These are phyloP conservation scores for Ustilago crameri DNA, from an alignment of 1,284 basidiomycete species.

Conservation along the genomic window DNA sequence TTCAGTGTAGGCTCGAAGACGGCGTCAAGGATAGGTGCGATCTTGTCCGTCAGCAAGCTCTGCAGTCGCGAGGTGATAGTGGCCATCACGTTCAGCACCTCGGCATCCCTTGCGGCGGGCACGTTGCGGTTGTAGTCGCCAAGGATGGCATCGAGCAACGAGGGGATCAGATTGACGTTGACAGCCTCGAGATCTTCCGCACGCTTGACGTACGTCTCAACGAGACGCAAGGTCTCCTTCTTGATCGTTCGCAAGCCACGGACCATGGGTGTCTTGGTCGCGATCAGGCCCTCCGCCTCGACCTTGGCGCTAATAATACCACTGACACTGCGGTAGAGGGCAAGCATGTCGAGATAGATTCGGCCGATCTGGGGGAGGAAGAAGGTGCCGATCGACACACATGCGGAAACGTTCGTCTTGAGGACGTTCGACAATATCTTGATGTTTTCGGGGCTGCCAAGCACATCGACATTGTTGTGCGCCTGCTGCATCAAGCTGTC, in stretches of 20 bases:
- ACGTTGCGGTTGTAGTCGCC: slow-evolving; percentile 97
- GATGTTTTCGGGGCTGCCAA: slow-evolving; percentile 91
- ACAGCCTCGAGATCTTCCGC: slow-evolving; percentile 95
- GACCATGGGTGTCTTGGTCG: slow-evolving; percentile 97
- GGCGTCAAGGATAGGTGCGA: slow-evolving; percentile 94
- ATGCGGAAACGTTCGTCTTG: slow-evolving; percentile 98
- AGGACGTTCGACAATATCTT: slow-evolving; percentile 97
- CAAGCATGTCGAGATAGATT: slow-evolving; percentile 98
- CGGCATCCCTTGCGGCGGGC: slow-evolving; percentile 91
- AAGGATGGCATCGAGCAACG: slow-evolving; percentile 93
- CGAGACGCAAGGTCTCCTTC: slow-evolving; percentile 93
- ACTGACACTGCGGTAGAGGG: slow-evolving; percentile 95
- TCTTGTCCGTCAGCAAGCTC: slow-evolving; percentile 82
- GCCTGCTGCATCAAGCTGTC: slow-evolving; percentile 97
- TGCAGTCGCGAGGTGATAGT: slow-evolving; percentile 78
- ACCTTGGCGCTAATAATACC: slow-evolving; percentile 97
- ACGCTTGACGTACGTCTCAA: slow-evolving; percentile 97
- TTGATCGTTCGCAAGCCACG: slow-evolving; percentile 95
- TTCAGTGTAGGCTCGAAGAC: slow-evolving; percentile 96
- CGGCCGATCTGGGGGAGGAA: slow-evolving; percentile 96
- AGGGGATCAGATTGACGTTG: slow-evolving; percentile 91
- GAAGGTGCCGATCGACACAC: slow-evolving; percentile 95
- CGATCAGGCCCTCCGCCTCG: slow-evolving; percentile 80
- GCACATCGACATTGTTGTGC: slow-evolving; percentile 88
- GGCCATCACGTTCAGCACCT: slow-evolving; percentile 97